Base-by-base conservation (phyloP, 2,329 filamentous ascomycete genomes). In the Boeremia lycopersici region DNA sequence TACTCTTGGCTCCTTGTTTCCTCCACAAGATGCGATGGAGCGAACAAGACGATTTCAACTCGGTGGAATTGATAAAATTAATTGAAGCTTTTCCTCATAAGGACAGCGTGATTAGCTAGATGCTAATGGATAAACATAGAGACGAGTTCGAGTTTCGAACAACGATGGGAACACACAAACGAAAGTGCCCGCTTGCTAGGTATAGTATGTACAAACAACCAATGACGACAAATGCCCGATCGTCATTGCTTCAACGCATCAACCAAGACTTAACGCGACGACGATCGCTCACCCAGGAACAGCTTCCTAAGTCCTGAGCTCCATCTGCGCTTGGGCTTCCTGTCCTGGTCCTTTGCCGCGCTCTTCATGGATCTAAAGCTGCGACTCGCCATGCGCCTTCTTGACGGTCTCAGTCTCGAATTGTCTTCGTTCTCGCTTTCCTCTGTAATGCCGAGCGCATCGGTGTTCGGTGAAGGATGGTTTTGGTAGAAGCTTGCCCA, bases 241-340 rank as follows among this genome's bases (percentile, higher is more conserved):
- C 10, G 9, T 6, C 23, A 17, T 10, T 5, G 17, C 35, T 25
- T 19, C 3, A 10, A 13, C 19, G 17, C n/a, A 17, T 17, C 8
- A 8, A 23, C 6, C 11, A 39, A 25, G 11, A 15, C 34, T 55
- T 13, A 50, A 23, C 28, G 41, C 46, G 19, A 15, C 31, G 25
- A 41, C 6, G 41, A 28, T n/a, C 30, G 30, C 46, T 55, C 46
- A 6, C 52, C 41, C 30, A 46, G 30, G 31, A 70, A 69, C 43
- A 69, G 44, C 49, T 54, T 64, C 38, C 54, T 60, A 43, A 70
- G 25, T 9, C 65, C 59, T 1, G 56, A 59, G 44, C 64, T 67
- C 65, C 65, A 69, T 33, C 56, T 62, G 29, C 61, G 60, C 41
- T 55, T 64, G 9, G 57, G 43, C 29, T 62, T 64, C 41, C 41